Base-by-base conservation (phyloP, 371 early-diverging fungal genomes). In the Lichtheimia corymbifera region DNA sequence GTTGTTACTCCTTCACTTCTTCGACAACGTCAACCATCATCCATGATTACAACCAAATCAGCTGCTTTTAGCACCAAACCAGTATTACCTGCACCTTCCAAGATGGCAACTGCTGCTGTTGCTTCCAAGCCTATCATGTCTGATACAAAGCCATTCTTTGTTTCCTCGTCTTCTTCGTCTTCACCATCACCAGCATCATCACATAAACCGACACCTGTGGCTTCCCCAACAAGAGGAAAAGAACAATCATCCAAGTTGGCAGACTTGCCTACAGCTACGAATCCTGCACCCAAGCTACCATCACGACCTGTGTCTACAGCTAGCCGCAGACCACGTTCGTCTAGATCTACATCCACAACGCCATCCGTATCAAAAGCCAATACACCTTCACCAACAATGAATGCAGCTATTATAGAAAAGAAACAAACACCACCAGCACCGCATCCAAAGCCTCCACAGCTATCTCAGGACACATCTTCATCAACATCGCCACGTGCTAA, bases 1-100 rank as follows among this genome's bases (percentile, higher is more conserved):
- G 61, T 80, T 27, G 64, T 80, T 30, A 76, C 72, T 43, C 80
- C 80, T 9, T 74, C 75, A 0, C 65, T 70, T n/a, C 12, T 76
- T 15, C 71, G 73, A n/a, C 68, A 72, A 5, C 63, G 45, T 20
- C 44, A 55, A 17, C 13, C 35, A 5, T 47, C 15, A 30, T 15
- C 56, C 25, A 44, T 56, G 41, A 14, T 45, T n/a, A 42, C 59
- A 17, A 50, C 44, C 41, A 62, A 66, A 45, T 40, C 59, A 28
- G 5, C 47, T n/a, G 11, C 47, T 5, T 47, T 22, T 5, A 5
- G 53, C 1, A 52, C 44, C 11, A 35, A 35, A 2, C 35, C 35
- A 35, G 35, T 35, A 11, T 35, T 35, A 35, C 35, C 35, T 35
- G 2, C 35, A 11, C 11, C 35, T 35, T 35, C 35, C 35, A 35